Percentiles rank a stretch among this genome's conserved stretches.
Conservation (phyloP, 2,329 filamentous ascomycete genomes). For the Neophaeococcomyces aloes region DNA sequence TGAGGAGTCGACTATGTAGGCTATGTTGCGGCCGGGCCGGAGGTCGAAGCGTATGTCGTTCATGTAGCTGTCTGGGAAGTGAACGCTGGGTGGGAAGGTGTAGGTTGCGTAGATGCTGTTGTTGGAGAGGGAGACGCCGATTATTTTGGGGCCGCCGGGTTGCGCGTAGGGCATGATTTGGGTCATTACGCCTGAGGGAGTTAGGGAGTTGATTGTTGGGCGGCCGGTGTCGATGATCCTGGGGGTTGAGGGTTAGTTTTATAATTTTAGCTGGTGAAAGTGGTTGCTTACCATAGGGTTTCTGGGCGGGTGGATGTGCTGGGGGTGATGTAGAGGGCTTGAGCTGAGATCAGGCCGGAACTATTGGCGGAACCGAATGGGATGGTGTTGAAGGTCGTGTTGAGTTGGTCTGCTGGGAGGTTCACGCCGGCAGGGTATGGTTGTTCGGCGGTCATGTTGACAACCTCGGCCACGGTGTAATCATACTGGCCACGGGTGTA, state of each 20-base stretch:
- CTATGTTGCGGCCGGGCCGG: conserved; percentile 33
- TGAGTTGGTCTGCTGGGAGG: conserved; percentile 26
- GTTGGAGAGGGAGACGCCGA: conserved; percentile 34
- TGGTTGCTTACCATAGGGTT: conserved; percentile 29
- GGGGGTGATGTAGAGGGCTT: conserved; percentile 37
- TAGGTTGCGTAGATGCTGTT: conserved; percentile 32
- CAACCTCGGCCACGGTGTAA: conserved; percentile 39
- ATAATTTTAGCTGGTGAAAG: too few species aligned
- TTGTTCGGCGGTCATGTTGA: conserved; percentile 38
- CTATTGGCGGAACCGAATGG: conserved; percentile 36
- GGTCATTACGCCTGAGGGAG: conserved; percentile 22
- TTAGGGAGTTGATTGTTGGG: conserved; percentile 32
- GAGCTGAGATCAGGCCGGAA: conserved; percentile 34
- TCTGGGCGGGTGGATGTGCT: conserved; percentile 28
- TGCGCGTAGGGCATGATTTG: conserved; percentile 34
- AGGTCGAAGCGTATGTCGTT: conserved; percentile 40
- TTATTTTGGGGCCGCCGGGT: conserved; percentile 37
- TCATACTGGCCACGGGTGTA: conserved; percentile 38
- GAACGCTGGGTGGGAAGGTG: conserved; percentile 33
- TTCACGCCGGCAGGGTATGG: conserved; percentile 37
- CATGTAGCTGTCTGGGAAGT: conserved; percentile 38
- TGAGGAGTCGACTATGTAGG: conserved; percentile 37
- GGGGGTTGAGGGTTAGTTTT: too few species aligned
- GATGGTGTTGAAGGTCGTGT: conserved; percentile 32
- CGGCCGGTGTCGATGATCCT: conserved; percentile 34